These are phyloP conservation scores for Fusarium kyushuense DNA, from an alignment of 2,329 filamentous ascomycete species.

Conservation along the genomic window DNA sequence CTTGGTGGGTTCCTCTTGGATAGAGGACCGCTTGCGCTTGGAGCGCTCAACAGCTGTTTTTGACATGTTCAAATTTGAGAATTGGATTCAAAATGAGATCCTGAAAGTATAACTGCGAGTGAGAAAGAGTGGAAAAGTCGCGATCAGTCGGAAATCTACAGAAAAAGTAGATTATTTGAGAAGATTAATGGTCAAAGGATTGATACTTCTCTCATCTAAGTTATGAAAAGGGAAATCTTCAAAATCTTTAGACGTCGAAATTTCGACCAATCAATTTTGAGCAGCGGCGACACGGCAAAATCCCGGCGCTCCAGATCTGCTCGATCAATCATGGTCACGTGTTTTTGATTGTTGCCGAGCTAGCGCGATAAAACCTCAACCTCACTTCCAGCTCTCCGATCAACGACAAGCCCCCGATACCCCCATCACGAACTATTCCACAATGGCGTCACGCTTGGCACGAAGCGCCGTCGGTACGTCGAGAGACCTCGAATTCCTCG, in stretches of 20 bases:
- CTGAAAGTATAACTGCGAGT: no score
- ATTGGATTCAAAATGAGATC: not conserved
- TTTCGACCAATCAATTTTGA: constrained; percentile 48
- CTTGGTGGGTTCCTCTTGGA: constrained; percentile 62
- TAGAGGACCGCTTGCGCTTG: constrained; percentile 66
- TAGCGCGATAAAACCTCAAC: constrained; percentile 65
- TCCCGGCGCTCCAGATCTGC: constrained; percentile 45
- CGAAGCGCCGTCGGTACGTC: constrained; percentile 93
- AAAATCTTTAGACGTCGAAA: constrained; percentile 50
- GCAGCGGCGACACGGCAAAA: constrained; percentile 39
- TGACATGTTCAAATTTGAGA: constrained; percentile 45
- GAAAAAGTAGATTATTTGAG: not conserved
- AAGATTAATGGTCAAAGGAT: constrained; percentile 3
- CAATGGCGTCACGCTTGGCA: constrained; percentile 98
- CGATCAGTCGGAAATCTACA: not conserved
- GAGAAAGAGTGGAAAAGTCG: not conserved
- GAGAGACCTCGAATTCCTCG: constrained; percentile 21
- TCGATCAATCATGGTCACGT: constrained; percentile 52
- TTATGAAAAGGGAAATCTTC: constrained; percentile 42
- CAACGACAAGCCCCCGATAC: constrained; percentile 61
- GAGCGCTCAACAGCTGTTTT: constrained; percentile 49
- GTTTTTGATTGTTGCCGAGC: constrained; percentile 54
- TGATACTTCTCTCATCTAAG: constrained; percentile 29
- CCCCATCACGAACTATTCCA: constrained; percentile 71
- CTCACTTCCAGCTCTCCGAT: constrained; percentile 59